A percentile compares a stretch with the other conserved stretches of the same genome.
phyloP scores from a whole-genome alignment of 129 eudicot genomes.

The Silybum marianum region DNA sequence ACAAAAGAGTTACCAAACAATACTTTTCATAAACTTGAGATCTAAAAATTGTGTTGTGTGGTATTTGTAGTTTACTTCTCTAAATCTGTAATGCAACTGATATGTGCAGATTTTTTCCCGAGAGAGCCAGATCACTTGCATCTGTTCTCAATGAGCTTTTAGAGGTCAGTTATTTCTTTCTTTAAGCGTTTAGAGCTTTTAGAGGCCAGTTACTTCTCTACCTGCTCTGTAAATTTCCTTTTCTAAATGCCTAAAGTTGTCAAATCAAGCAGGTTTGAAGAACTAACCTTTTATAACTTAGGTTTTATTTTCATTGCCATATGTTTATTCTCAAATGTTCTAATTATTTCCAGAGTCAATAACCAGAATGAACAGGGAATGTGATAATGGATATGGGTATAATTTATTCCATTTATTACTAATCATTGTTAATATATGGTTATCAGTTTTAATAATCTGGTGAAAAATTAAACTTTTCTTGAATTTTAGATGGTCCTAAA shows the following conservation, averaged over 20 bases:
- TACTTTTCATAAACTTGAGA: not conserved
- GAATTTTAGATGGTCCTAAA: constrained; percentile 23
- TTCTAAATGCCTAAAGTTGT: no score
- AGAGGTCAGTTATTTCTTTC: constrained; percentile 50
- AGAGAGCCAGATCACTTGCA: constrained; percentile 81
- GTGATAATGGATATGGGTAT: not conserved
- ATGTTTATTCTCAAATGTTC: no score
- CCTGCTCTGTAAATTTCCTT: no score
- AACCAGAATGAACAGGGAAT: not conserved
- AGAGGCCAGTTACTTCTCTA: no score
- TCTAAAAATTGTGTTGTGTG: not conserved
- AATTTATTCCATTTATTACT: not conserved
- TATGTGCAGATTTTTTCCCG: constrained; percentile 71
- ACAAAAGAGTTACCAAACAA: not conserved
- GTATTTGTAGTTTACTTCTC: not conserved
- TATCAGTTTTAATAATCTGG: constrained; percentile 13
- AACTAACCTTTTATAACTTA: no score
- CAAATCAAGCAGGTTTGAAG: no score
- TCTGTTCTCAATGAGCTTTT: constrained; percentile 75
- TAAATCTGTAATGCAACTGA: not conserved
- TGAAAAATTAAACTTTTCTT: not conserved
- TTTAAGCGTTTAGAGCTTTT: not conserved
- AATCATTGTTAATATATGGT: not conserved
- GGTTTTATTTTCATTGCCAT: no score
- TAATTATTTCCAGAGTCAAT: not conserved